Percentiles rank a stretch among this genome's conserved stretches.
Conservation (phyloP, 768 basidiomycete genomes). For the Podaxis pistillaris region DNA sequence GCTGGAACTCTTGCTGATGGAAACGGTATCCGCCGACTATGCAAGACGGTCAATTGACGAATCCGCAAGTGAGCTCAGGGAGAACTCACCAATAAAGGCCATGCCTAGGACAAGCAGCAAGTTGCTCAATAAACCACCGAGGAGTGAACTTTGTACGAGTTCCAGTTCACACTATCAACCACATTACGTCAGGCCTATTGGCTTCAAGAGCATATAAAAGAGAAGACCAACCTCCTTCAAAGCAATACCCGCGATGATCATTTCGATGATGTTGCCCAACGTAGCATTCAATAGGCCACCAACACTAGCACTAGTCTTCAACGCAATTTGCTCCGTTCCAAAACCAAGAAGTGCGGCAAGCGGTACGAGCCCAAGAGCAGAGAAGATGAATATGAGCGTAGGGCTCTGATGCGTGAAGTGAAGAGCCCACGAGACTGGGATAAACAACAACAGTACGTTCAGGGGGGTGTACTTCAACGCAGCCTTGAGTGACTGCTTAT, state of each 20-base stretch:
- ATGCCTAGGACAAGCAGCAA: slow-evolving; percentile 85
- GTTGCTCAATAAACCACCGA: slow-evolving; percentile 57
- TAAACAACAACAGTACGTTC: slow-evolving; percentile 46
- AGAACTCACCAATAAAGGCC: slow-evolving; percentile 74
- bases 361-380: slow-evolving; percentile 48
- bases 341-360: slow-evolving; percentile 50
- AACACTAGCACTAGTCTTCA: slow-evolving; percentile 45
- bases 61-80: slow-evolving; percentile 34
- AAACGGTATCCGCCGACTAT: slow-evolving; percentile 48
- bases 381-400: slow-evolving; percentile 47
- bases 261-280: slow-evolving; percentile 50
- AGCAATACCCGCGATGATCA: slow-evolving; percentile 49
- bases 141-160: slow-evolving; percentile 49
- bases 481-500: slow-evolving; percentile 30
- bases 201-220: background rate
- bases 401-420: slow-evolving; percentile 43
- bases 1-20: slow-evolving; percentile 50
- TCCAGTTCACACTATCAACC: slow-evolving; percentile 45
- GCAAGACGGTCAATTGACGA: background rate
- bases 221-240: slow-evolving; percentile 29
- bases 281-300: slow-evolving; percentile 56
- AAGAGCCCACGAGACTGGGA: slow-evolving; percentile 50
- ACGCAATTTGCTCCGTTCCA: slow-evolving; percentile 52
- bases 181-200: slow-evolving; percentile 16
- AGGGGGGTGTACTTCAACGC: slow-evolving; percentile 32